Evolutionary conservation across 2,329 filamentous ascomycete species (phyloP).

Genomic region (Lecanicillium sp.): DNA sequence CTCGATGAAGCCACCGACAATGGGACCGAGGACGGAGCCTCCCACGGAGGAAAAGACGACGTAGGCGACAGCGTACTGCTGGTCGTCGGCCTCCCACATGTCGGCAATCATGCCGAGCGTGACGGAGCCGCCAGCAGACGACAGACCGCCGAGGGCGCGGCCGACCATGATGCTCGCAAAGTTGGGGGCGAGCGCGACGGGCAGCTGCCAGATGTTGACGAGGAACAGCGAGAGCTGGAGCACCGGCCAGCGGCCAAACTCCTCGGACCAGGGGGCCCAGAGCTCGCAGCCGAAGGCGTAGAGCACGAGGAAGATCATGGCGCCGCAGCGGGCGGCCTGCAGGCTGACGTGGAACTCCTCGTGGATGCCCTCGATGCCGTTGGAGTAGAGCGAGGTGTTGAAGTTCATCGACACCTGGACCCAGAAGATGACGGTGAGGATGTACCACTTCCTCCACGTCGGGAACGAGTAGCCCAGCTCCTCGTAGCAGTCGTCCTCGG

Average conservation of each 20-base stretch:
- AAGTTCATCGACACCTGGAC: slow-evolving; percentile 76
- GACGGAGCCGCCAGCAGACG: slow-evolving; percentile 66
- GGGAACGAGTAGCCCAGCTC: slow-evolving; percentile 60
- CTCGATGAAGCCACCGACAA: slow-evolving; percentile 73
- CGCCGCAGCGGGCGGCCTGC: slow-evolving; percentile 65
- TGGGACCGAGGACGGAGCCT: slow-evolving; percentile 69
- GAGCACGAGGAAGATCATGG: slow-evolving; percentile 69
- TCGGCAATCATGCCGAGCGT: slow-evolving; percentile 72
- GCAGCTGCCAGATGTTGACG: slow-evolving; percentile 72
- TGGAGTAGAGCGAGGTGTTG: slow-evolving; percentile 69
- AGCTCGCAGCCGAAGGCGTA: slow-evolving; percentile 85
- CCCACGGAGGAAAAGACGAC: slow-evolving; percentile 76
- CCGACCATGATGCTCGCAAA: slow-evolving; percentile 65
- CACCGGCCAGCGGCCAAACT: slow-evolving; percentile 70
- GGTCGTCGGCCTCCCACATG: slow-evolving; percentile 62
- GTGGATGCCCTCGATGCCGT: slow-evolving; percentile 58
- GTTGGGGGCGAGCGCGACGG: slow-evolving; percentile 66
- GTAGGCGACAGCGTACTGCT: slow-evolving; percentile 71
- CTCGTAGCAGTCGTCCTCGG: slow-evolving; percentile 56
- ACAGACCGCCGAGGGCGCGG: slow-evolving; percentile 63
- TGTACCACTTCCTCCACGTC: slow-evolving; percentile 62
- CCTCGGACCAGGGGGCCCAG: slow-evolving; percentile 84
- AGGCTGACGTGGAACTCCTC: slow-evolving; percentile 61
- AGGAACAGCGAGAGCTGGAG: slow-evolving; percentile 67
- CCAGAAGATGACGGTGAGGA: slow-evolving; percentile 66